These are phyloP conservation scores for Colletotrichum lentis DNA, from an alignment of 2,329 filamentous ascomycete species.

Conservation along the genomic window DNA sequence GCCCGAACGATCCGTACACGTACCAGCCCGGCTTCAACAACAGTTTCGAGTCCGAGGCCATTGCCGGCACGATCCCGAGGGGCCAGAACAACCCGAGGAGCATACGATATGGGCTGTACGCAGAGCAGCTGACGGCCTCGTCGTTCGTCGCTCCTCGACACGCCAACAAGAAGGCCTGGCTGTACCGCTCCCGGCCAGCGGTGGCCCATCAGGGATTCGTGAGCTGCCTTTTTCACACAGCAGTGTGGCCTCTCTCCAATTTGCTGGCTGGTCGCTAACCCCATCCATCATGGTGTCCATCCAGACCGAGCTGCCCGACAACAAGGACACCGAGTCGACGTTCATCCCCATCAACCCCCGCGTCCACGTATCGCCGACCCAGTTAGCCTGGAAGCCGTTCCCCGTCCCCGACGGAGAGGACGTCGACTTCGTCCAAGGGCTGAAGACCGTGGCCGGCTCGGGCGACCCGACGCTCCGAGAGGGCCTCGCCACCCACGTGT, in stretches of 20 bases:
- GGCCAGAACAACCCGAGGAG: conserved; percentile 56
- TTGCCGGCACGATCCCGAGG: conserved; percentile 56
- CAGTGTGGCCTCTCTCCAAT: no score
- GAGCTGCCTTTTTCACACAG: neutral
- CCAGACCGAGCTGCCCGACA: conserved; percentile 37
- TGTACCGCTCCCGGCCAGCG: conserved; percentile 44
- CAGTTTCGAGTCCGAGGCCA: conserved; percentile 54
- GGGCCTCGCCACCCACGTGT: conserved; percentile 60
- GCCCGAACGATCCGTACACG: conserved; percentile 55
- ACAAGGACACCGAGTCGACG: conserved; percentile 49
- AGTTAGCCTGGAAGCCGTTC: conserved; percentile 57
- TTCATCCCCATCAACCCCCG: conserved; percentile 56
- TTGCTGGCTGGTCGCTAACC: neutral
- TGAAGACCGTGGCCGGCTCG: conserved; percentile 59
- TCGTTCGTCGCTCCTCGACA: conserved; percentile 45
- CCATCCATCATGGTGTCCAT: neutral
- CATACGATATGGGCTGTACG: conserved; percentile 49
- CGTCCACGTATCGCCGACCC: conserved; percentile 55
- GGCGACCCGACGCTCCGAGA: conserved; percentile 59
- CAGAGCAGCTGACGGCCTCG: conserved; percentile 55
- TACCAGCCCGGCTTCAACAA: conserved; percentile 67
- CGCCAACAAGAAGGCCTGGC: conserved; percentile 46
- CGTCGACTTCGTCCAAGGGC: conserved; percentile 57
- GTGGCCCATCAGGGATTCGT: conserved; percentile 45
- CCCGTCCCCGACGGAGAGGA: conserved; percentile 44